These are phyloP conservation scores for Blastocystis sp. DNA, from an alignment of 352 stramenopile species.

Conservation along the genomic window DNA sequence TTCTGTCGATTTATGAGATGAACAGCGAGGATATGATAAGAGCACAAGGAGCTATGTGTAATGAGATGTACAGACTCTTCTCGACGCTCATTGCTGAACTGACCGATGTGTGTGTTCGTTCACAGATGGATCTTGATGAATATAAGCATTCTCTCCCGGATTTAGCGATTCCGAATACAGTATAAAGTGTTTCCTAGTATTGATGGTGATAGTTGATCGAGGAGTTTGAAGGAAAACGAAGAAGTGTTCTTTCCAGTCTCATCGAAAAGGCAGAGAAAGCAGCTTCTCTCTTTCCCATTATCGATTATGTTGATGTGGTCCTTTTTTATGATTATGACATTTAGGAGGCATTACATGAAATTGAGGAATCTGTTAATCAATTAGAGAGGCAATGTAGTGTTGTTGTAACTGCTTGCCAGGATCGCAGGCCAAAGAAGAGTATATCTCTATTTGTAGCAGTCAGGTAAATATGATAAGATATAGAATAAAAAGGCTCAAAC, in stretches of 20 bases:
- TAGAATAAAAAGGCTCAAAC: constrained; percentile 63
- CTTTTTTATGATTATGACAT: not conserved
- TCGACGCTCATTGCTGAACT: not conserved
- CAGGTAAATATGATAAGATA: not conserved
- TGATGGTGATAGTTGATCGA: constrained; percentile 10
- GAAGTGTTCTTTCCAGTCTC: not conserved
- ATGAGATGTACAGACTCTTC: constrained; percentile 48
- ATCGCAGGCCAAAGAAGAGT: constrained; percentile 55
- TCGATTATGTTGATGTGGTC: constrained; percentile 44
- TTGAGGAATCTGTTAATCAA: not conserved
- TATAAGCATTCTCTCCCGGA: constrained; percentile 13
- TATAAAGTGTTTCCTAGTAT: not conserved
- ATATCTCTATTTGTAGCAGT: not conserved
- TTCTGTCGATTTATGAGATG: not conserved
- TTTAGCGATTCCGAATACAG: constrained; percentile 15
- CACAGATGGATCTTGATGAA: constrained; percentile 5
- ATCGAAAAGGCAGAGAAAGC: constrained; percentile 29
- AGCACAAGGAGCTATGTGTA: not conserved
- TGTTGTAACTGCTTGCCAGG: constrained; percentile 36
- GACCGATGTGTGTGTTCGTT: not conserved
- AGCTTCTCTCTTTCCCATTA: constrained; percentile 20
- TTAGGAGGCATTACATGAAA: constrained; percentile 26
- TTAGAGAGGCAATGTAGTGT: constrained; percentile 24
- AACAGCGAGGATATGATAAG: not conserved
- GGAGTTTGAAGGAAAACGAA: constrained; percentile 45